A percentile compares a stretch with the other conserved stretches of the same genome.
Evolutionary conservation across 148 eudicot species (phyloP).

Genomic region (Mesembryanthemum crystallinum): DNA sequence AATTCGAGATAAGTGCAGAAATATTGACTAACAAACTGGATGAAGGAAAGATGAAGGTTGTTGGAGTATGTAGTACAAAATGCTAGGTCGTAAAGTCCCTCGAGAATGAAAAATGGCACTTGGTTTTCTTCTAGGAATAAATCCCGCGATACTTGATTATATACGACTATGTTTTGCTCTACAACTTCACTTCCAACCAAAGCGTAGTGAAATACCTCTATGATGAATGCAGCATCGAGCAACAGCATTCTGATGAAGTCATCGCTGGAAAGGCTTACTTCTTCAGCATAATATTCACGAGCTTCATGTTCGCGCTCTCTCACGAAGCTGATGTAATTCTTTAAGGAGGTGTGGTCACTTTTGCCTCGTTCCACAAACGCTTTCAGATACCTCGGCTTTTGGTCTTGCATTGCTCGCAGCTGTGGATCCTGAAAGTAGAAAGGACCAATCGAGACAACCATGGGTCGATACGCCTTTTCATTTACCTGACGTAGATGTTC

Average conservation of each 20-base stretch:
- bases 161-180: neutral
- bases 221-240: conserved; percentile 20
- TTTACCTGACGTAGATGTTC: neutral
- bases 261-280: neutral
- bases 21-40: neutral
- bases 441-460: conserved; percentile 11
- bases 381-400: neutral
- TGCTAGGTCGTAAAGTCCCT: conserved; percentile 18
- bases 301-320: neutral
- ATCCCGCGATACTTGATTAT: conserved; percentile 11
- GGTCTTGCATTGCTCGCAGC: neutral
- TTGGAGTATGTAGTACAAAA: too few species aligned
- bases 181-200: neutral
- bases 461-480: neutral
- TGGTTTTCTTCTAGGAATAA: conserved; percentile 27
- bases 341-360: neutral
- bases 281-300: neutral
- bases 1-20: neutral
- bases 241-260: conserved; percentile 13
- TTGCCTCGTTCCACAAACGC: neutral
- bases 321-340: neutral
- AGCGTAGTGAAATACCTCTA: conserved; percentile 7
- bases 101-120: conserved; percentile 25
- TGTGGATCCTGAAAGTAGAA: neutral
- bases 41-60: neutral